Conservation (phyloP, 768 basidiomycete species). For the Podaxis sp. region DNA sequence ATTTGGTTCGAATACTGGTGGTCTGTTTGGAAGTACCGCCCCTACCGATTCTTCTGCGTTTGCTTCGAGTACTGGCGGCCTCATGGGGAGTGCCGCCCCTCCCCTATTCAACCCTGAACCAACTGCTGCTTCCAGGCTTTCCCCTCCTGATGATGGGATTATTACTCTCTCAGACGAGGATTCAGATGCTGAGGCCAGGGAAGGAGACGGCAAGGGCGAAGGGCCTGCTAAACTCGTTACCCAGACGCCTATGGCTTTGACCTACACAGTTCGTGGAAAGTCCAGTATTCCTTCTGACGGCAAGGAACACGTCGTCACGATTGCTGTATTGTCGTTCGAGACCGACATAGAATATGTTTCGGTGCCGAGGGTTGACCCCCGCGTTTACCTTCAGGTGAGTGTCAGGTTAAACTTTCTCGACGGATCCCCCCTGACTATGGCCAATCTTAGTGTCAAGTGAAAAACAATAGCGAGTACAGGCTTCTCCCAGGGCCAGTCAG, state of each 20-base stretch:
- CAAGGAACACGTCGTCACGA: slow-evolving; percentile 49
- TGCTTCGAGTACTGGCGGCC: background rate
- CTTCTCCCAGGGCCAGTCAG: slow-evolving; percentile 52
- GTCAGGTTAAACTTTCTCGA: background rate
- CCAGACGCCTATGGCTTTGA: slow-evolving; percentile 51
- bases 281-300: slow-evolving; percentile 56
- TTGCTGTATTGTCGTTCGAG: slow-evolving; percentile 48
- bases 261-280: slow-evolving; percentile 48
- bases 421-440: background rate
- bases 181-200: background rate
- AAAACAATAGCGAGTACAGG: slow-evolving; percentile 57
- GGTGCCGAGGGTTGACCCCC: slow-evolving; percentile 46
- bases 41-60: background rate
- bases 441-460: slow-evolving; percentile 40
- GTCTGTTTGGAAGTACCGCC: background rate
- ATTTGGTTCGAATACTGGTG: background rate
- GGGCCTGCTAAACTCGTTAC: slow-evolving; percentile 40
- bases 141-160: background rate
- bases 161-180: too few relatives aligned
- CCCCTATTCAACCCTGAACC: too few relatives aligned
- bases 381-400: slow-evolving; percentile 49
- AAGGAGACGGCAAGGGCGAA: background rate
- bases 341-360: slow-evolving; percentile 44
- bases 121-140: background rate
- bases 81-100: too few relatives aligned